Percentiles rank a stretch among this genome's conserved stretches.
These are phyloP conservation scores for Blastocystis sp. DNA, from an alignment of 352 stramenopile genomes.

Conservation along the genomic window DNA sequence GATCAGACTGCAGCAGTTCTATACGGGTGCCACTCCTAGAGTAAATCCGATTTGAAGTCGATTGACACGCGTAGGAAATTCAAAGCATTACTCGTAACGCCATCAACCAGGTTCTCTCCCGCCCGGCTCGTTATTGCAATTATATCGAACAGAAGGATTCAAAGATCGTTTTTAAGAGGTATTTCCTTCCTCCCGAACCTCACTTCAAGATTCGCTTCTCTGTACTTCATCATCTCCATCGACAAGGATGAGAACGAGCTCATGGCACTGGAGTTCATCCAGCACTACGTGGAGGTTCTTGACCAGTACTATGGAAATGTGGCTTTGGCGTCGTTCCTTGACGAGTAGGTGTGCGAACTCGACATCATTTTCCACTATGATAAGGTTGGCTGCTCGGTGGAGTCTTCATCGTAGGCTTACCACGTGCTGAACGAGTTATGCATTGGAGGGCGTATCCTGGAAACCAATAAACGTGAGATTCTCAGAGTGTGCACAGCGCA, in stretches of 20 bases:
- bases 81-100: slow-evolving; percentile 82
- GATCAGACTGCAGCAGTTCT: slow-evolving; percentile 86
- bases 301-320: slow-evolving; percentile 94
- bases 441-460: slow-evolving; percentile 92
- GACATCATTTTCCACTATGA: slow-evolving; percentile 99
- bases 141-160: slow-evolving; percentile 96
- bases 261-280: slow-evolving; percentile 92
- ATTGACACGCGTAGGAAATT: slow-evolving; percentile 76
- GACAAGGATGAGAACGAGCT: slow-evolving; percentile 93
- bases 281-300: slow-evolving; percentile 94
- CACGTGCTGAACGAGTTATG: slow-evolving; percentile 99
- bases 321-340: background rate
- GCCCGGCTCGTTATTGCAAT: slow-evolving; percentile 75
- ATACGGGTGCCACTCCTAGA: slow-evolving; percentile 78
- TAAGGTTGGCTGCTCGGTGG: slow-evolving; percentile 77
- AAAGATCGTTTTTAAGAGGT: slow-evolving; percentile 95
- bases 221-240: slow-evolving; percentile 94
- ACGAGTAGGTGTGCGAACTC: slow-evolving; percentile 81
- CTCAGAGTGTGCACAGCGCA: slow-evolving; percentile 83
- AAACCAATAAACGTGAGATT: slow-evolving; percentile 88
- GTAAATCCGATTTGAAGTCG: slow-evolving; percentile 54
- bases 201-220: slow-evolving; percentile 83
- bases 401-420: slow-evolving; percentile 81
- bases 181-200: background rate
- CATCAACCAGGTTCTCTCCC: slow-evolving; percentile 81